These are phyloP conservation scores for Gonapodya prolifera DNA, from an alignment of 192 early-diverging fungal species.

Conservation along the genomic window DNA sequence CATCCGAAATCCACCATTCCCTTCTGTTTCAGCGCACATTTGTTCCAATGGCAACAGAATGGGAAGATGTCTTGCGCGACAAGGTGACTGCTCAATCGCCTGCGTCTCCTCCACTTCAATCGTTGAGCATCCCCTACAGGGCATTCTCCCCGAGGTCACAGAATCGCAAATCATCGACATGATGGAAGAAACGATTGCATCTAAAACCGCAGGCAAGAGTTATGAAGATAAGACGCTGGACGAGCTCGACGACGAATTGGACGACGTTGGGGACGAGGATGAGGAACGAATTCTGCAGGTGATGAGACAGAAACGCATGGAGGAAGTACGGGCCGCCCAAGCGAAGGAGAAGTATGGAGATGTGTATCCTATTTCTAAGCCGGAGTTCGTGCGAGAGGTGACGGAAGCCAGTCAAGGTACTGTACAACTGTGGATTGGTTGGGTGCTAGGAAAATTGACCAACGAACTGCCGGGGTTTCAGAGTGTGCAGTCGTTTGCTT, in stretches of 20 bases:
- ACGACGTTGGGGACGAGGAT: conserved; percentile 64
- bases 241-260: conserved; percentile 69
- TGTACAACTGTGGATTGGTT: too few relatives aligned
- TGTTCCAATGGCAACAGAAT: too few relatives aligned
- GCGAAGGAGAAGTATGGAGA: conserved; percentile 71
- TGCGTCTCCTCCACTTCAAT: neutral
- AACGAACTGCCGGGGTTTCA: too few relatives aligned
- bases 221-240: conserved; percentile 58
- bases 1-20: too few relatives aligned
- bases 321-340: conserved; percentile 65
- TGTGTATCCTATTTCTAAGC: conserved; percentile 77
- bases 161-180: conserved; percentile 39
- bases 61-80: conserved; percentile 90
- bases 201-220: conserved; percentile 38
- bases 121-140: conserved; percentile 17
- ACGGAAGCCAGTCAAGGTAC: conserved; percentile 73
- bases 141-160: conserved; percentile 62
- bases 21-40: too few relatives aligned
- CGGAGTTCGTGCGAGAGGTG: conserved; percentile 79
- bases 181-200: conserved; percentile 53
- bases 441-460: too few relatives aligned
- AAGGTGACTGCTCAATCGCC: conserved; percentile 16
- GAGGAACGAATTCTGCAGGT: conserved; percentile 72
- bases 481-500: too few relatives aligned
- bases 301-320: conserved; percentile 58